Conservation (phyloP, 2,329 filamentous ascomycete species). For the Venturia effusa region DNA sequence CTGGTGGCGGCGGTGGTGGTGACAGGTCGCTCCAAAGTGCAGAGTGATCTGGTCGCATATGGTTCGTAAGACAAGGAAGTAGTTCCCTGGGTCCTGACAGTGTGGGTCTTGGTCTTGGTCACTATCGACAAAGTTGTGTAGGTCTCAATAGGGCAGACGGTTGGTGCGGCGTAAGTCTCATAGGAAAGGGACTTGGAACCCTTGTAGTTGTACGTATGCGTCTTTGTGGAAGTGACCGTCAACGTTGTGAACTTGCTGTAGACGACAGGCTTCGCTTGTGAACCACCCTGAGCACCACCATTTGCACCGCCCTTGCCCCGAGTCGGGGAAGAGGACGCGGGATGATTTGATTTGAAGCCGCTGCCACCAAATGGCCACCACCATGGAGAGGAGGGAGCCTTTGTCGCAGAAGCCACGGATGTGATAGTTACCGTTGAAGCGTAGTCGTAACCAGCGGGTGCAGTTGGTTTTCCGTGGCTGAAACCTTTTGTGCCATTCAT, state of each 20-base stretch:
- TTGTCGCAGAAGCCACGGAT: neutral
- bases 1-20: neutral
- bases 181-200: neutral
- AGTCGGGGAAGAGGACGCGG: neutral
- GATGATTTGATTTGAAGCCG: neutral
- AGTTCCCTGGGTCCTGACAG: neutral
- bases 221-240: neutral
- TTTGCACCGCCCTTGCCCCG: neutral
- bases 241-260: neutral
- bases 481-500: neutral
- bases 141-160: neutral
- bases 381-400: neutral
- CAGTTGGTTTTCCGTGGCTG: neutral
- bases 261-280: neutral
- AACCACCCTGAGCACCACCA: neutral
- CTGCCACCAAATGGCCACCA: neutral
- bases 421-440: neutral
- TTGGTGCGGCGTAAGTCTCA: neutral
- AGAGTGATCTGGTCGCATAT: neutral
- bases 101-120: neutral
- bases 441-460: neutral
- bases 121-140: neutral
- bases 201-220: neutral
- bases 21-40: neutral
- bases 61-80: neutral